Conservation (phyloP, 2,329 filamentous ascomycete species). For the Epichloe glyceriae region DNA sequence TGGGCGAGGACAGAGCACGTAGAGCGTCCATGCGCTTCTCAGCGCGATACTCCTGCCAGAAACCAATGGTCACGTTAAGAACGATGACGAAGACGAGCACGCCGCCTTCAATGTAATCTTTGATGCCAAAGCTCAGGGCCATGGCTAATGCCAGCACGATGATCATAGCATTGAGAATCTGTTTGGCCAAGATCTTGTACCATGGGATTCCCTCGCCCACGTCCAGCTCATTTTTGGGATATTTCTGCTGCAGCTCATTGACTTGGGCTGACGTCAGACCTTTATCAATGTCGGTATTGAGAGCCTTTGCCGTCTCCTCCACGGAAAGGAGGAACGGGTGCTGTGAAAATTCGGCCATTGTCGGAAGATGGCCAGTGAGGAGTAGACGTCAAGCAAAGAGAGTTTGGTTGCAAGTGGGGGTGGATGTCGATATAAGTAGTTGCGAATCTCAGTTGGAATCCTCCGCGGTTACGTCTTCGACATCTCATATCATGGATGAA, state of each 20-base stretch:
- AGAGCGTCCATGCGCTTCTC: slow-evolving; percentile 56
- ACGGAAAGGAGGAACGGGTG: slow-evolving; percentile 50
- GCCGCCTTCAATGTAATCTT: slow-evolving; percentile 54
- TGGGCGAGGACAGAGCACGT: slow-evolving; percentile 48
- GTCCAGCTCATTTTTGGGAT: slow-evolving; percentile 58
- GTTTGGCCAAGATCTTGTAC: slow-evolving; percentile 61
- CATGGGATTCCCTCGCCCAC: slow-evolving; percentile 53
- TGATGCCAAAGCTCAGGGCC: slow-evolving; percentile 54
- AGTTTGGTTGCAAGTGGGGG: background rate
- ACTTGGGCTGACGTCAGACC: slow-evolving; percentile 52
- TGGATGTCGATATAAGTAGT: slow-evolving; percentile 1
- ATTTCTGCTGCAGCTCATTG: slow-evolving; percentile 40
- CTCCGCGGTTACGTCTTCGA: background rate
- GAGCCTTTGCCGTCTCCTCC: slow-evolving; percentile 47
- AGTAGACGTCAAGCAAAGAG: background rate
- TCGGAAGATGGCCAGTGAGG: slow-evolving; percentile 8
- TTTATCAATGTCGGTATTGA: slow-evolving; percentile 51
- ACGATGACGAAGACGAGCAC: slow-evolving; percentile 55
- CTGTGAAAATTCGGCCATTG: slow-evolving; percentile 31
- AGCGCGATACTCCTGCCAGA: slow-evolving; percentile 50
- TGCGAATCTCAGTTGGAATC: background rate
- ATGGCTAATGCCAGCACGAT: slow-evolving; percentile 65
- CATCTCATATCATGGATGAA: background rate
- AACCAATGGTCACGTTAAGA: slow-evolving; percentile 57
- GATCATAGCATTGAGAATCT: slow-evolving; percentile 68